These are phyloP conservation scores for Striga hermonthica DNA, from an alignment of 305 asterid species.

Conservation along the genomic window DNA sequence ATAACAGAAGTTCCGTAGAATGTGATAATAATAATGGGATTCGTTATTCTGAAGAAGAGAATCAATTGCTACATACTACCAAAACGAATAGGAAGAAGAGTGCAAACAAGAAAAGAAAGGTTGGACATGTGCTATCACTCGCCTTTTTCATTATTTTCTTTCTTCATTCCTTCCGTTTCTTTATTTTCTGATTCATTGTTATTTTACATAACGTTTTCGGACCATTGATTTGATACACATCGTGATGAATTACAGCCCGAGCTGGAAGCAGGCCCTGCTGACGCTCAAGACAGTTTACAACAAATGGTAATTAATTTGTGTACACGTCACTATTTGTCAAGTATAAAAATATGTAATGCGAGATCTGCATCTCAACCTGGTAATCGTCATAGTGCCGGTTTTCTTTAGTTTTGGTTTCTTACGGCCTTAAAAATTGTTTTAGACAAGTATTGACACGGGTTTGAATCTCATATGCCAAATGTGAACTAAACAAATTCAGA, in stretches of 20 bases:
- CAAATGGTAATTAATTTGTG: constrained; percentile 75
- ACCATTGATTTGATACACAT: constrained; percentile 19
- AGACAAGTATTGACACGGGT: too few relatives aligned
- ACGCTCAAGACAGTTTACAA: constrained; percentile 58
- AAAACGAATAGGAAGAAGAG: constrained; percentile 63
- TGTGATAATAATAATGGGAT: constrained; percentile 51
- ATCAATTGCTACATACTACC: constrained; percentile 40
- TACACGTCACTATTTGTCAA: too few relatives aligned
- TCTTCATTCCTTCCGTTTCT: background rate
- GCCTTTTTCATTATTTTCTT: constrained; percentile 14
- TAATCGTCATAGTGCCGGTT: too few relatives aligned
- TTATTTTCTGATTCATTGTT: too few relatives aligned
- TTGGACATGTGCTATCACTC: constrained; percentile 29
- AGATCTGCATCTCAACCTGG: too few relatives aligned
- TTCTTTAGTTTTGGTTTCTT: too few relatives aligned
- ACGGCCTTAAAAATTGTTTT: too few relatives aligned
- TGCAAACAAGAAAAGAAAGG: constrained; percentile 80
- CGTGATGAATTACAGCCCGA: constrained; percentile 56
- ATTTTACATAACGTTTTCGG: constrained; percentile 22
- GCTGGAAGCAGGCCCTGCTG: constrained; percentile 51
- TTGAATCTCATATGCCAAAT: too few relatives aligned
- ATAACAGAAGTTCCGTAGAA: constrained; percentile 58
- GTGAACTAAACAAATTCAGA: too few relatives aligned
- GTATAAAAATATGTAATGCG: too few relatives aligned
- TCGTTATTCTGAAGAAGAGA: constrained; percentile 61